Base-by-base conservation (phyloP, 495 filamentous ascomycete genomes). In the Sordaria brevicollis region DNA sequence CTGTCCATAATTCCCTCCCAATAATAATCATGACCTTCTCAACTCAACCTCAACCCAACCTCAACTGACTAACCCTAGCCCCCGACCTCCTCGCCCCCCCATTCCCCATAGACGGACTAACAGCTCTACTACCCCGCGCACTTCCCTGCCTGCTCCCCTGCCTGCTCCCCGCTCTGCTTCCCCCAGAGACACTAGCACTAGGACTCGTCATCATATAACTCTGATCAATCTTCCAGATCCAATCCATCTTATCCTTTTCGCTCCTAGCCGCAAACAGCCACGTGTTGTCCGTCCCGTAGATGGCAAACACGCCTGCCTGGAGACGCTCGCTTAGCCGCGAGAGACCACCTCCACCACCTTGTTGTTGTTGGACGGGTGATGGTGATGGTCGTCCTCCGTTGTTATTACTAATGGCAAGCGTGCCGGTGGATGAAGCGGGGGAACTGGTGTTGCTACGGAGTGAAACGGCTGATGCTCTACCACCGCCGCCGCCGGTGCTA, bases 201-300 rank as follows among this genome's bases (percentile, higher is more conserved):
- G 68, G 69, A 37, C 71, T 74, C 17, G 79, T 77, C 67, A 74
- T 74, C 33, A 74, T 43, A 70, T 80, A 84, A 49, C 80, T 82
- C 73, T 89, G 86, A 72, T 89, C 88, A 70, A 97, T 90, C 75
- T 88, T 89, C 73, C 92, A 82, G 73, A 98, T 95, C 95, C 95
- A 99, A 76, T 97, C 94, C 31, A 93, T 88, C 82, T 96, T 96
- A 75, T 97, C 93, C 15, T 88, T 82, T 81, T 97, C 94, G 69
- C 87, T 92, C 65, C 93, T 83, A 54, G 92, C 91, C 31, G 92
- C 92, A 80, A 99, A 98, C 67, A 99, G 83, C 87, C 92, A 99
- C 39, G 94, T 96, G 74, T 97, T 97, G 75, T 94, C 88, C 70
- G 89, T 90, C 39, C 92, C 94, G 76, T 97, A 98, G 65, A 99